Evolutionary conservation across 2,329 filamentous ascomycete species (phyloP), one percentile per base, ranked within the genome.

Genomic region (Diaporthe destruens): DNA sequence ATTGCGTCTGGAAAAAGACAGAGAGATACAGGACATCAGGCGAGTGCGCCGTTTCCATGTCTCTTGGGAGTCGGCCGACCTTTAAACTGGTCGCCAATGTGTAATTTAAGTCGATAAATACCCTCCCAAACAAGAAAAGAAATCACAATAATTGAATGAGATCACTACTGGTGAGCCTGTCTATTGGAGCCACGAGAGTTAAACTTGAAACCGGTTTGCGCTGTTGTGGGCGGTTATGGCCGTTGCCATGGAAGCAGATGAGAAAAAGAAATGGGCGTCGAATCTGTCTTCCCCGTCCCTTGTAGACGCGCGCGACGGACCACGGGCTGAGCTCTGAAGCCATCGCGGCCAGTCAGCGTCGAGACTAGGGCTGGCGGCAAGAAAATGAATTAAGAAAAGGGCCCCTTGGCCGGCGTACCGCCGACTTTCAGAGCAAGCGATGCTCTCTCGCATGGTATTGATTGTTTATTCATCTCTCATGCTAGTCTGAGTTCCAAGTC

Each of bases 271-370:
- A 59, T 23, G 44, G 47, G 44, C 25, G 44, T 66, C 32, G n/a
- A 53, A 14, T 9, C 39, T 66, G 53, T 2, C 25, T 66, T 66
- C 47, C 32, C 12, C 5, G 8, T 23, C 29, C 12, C 8, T 32
- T 47, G 32, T 72, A 74, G 69, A 74, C 72, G 72, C 72, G 72
- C 72, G 72, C 72, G 69, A 72, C 32, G 39, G 36, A 51, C 20
- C 47, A 18, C 47, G 39, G 63, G 32, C 39, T 74, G 72, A 74
- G 55, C 49, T 29, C 34, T 74, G 72, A 74, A 71, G 72, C 39
- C 69, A 72, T 74, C 72, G 61, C 51, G 69, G 36, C 72, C 69
- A 65, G 36, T 72, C 54, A 69, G 34, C 49, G 29, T 54, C 49
- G 29, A 20, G 18, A 34, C 12, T 18, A n/a, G 56, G 65, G 20